phyloP scores from a whole-genome alignment of 345 rosid genomes.

The Eucalyptus sideroxylon region DNA sequence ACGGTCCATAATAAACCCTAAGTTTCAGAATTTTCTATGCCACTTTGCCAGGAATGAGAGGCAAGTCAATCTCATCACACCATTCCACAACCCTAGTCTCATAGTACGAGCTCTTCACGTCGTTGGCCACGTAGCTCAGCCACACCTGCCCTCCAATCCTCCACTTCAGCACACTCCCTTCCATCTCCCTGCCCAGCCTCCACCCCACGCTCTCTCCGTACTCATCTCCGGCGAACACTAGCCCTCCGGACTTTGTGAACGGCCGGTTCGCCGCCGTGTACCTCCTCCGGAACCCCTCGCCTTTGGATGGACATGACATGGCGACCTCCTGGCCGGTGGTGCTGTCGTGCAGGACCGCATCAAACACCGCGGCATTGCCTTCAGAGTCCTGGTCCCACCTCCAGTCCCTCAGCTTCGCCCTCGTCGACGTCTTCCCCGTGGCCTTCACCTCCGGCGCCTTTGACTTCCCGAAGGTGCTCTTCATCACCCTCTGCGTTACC shows the following conservation, averaged over 20 bases:
- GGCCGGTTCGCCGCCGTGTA: constrained; percentile 19
- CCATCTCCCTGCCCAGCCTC: constrained; percentile 86
- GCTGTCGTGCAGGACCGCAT: constrained; percentile 47
- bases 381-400: constrained; percentile 74
- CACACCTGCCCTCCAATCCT: constrained; percentile 73
- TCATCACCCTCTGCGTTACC: constrained; percentile 22
- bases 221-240: constrained; percentile 65
- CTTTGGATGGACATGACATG: neutral
- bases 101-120: constrained; percentile 24
- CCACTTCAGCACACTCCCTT: constrained; percentile 90
- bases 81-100: constrained; percentile 85
- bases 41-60: constrained; percentile 28
- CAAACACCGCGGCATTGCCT: constrained; percentile 71
- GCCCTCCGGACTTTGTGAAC: constrained; percentile 67
- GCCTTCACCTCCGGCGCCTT: constrained; percentile 37
- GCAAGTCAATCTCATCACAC: constrained; percentile 87
- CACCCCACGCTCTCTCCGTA: constrained; percentile 60
- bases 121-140: constrained; percentile 66
- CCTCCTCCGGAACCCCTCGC: neutral
- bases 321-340: constrained; percentile 35
- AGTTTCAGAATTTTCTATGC: neutral
- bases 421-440: constrained; percentile 28
- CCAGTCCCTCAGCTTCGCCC: constrained; percentile 56
- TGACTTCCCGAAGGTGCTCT: constrained; percentile 24
- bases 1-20: neutral